Base-by-base conservation (phyloP, 2,329 filamentous ascomycete genomes). In the Talaromyces sp. region DNA sequence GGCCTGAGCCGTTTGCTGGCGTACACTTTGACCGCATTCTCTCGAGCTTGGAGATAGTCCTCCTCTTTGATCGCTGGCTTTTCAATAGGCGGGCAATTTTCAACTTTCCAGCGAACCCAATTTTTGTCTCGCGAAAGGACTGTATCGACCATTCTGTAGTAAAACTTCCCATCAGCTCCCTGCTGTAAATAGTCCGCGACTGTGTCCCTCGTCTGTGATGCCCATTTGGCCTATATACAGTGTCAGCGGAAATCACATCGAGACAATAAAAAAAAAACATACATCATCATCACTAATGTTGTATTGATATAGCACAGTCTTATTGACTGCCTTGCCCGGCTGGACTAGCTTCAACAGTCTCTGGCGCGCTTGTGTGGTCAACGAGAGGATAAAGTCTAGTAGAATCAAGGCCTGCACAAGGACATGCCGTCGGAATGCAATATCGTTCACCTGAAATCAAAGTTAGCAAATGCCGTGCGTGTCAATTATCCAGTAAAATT, bases 61-160 rank as follows among this genome's bases (percentile, higher is more conserved):
- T 85, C 77, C 0, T 88, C 83, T 2, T 88, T 83, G 33, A 98
- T 83, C 10, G 91, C 81, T 27, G 89, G 85, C 63, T 86, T 85
- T 71, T 93, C 88, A 70, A 99, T 98, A 5, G 89, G 85, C 28
- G 92, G 91, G 73, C 95, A 99, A 67, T 89, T 91, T 73, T 97
- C 92, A 63, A 94, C 89, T 78, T 99, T 99, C 95, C 95, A 99
- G 65, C 92, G 89, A 52, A 96, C 92, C 96, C 96, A 99, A 73
- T 98, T 97, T 80, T 97, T 98, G 76, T 99, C 95, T 65, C 95
- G 85, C 28, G 92, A 91, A 33, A 99, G 85, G 34, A 99, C 94
- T 12, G 93, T 98, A 74, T 98, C 94, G 34, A 99, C 92, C 86
- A 98, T 96, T 44, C 95, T 89, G 76, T 92, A 90, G 76, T 98